A percentile compares a stretch with the other conserved stretches of the same genome.
Evolutionary conservation across 2,329 filamentous ascomycete genomes (phyloP).

Genomic region (Fusarium palustre): DNA sequence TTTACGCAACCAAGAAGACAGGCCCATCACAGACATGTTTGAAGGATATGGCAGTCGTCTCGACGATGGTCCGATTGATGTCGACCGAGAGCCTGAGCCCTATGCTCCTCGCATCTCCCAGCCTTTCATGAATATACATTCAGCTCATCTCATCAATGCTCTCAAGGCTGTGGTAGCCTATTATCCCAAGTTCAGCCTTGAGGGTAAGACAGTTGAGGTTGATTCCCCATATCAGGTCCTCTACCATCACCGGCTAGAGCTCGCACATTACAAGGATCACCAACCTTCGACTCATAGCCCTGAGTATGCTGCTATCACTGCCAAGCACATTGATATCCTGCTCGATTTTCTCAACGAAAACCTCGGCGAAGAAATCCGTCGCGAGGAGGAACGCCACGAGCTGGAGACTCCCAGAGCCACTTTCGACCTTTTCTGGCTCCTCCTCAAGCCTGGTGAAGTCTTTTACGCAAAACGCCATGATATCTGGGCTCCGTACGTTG

Average conservation of each 20-base stretch:
- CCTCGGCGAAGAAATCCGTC: constrained; percentile 52
- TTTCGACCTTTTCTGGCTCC: constrained; percentile 60
- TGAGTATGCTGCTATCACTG: constrained; percentile 57
- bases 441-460: constrained; percentile 60
- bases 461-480: constrained; percentile 57
- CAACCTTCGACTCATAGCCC: constrained; percentile 57
- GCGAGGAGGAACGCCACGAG: constrained; percentile 57
- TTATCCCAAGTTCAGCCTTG: constrained; percentile 58
- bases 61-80: constrained; percentile 46
- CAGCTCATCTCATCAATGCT: constrained; percentile 59
- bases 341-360: constrained; percentile 57
- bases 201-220: constrained; percentile 54
- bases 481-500: constrained; percentile 57
- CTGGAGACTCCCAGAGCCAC: constrained; percentile 56
- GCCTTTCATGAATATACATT: constrained; percentile 59
- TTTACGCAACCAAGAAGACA: constrained; percentile 37
- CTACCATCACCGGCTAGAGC: constrained; percentile 58
- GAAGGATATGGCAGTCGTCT: constrained; percentile 41
- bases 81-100: constrained; percentile 39
- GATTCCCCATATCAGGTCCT: constrained; percentile 61
- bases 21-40: constrained; percentile 49
- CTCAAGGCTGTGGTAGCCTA: constrained; percentile 61
- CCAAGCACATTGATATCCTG: constrained; percentile 60
- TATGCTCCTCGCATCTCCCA: constrained; percentile 48
- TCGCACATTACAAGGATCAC: constrained; percentile 56